Evolutionary conservation across 2,329 filamentous ascomycete genomes (phyloP), one percentile per base, ranked within the genome.

Genomic region (Xylaria arbuscula): DNA sequence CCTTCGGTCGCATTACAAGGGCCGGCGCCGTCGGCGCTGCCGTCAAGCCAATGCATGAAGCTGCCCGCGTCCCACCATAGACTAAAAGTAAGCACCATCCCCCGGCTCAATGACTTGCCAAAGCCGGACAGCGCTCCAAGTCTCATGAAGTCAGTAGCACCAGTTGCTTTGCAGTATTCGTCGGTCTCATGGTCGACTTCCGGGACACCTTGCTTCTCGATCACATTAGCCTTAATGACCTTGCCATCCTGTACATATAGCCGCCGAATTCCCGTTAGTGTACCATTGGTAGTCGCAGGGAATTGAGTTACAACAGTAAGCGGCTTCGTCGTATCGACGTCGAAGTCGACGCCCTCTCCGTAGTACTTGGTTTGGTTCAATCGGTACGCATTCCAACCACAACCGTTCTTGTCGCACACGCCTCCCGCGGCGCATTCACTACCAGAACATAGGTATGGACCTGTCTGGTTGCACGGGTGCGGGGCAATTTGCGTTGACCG

Each of bases 21-120:
- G 47, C 86, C 87, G 71, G 86, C 83, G 22, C 81, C 81, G 51
- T 81, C 79, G 71, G 84, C 83, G 69, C 78, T 82, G 66, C 83
- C 80, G 69, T 88, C 85, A 34, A 88, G 79, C 85, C 85, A 88
- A 17, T 82, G 80, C 86, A 88, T 87, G 68, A 81, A 82, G 24
- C 79, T 78, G 17, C 80, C 77, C 13, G 81, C 80, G 70, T 87
- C 85, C 78, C 84, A 85, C 85, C 85, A 87, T 54, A 88, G 80
- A 70, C 79, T 81, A 71, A 88, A 80, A 11, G 81, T 80, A n/a
- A 86, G 75, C 0, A 86, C 84, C 84, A 86, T 86, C 51, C 81
- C 81, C 34, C 83, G 76, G 34, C 74, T 75, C 70, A 85, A 73
- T 4, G 82, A 79, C 42, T 82, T 79, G 40, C 83, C 83, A 78